Evolutionary conservation across 768 basidiomycete species (phyloP).

Genomic region (Pulveroboletus sp.): DNA sequence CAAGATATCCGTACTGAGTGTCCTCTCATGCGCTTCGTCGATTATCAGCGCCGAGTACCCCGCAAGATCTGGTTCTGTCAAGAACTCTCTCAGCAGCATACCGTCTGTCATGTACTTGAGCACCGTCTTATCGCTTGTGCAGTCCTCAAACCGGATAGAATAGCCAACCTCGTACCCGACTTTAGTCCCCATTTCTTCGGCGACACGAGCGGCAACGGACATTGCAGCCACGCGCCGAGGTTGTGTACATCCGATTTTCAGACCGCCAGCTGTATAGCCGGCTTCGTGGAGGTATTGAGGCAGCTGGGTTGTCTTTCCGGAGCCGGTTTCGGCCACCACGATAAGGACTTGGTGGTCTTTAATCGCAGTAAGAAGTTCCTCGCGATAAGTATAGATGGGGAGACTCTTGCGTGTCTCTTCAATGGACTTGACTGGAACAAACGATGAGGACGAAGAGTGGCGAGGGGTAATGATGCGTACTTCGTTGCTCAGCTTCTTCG

Average conservation of each 20-base stretch:
- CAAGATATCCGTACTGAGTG: constrained; percentile 96
- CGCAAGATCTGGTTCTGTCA: constrained; percentile 95
- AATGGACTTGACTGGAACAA: constrained; percentile 69
- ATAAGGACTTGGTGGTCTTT: constrained; percentile 92
- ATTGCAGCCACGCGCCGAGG: constrained; percentile 98
- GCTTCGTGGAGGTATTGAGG: constrained; percentile 99
- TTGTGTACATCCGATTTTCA: constrained; percentile 89
- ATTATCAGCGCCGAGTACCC: constrained; percentile 95
- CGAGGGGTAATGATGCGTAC: constrained; percentile 41
- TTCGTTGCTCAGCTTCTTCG: constrained; percentile 86
- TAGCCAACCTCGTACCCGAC: constrained; percentile 99
- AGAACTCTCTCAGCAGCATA: constrained; percentile 94
- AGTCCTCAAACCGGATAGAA: constrained; percentile 99
- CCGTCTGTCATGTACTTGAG: constrained; percentile 99
- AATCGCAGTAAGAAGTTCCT: constrained; percentile 86
- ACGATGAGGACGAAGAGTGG: neutral
- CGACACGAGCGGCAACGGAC: constrained; percentile 98
- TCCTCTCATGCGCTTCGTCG: constrained; percentile 98
- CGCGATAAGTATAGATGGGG: constrained; percentile 88
- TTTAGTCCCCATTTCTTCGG: constrained; percentile 97
- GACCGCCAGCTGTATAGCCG: constrained; percentile 84
- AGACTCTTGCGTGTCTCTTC: constrained; percentile 93
- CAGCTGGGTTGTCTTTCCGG: constrained; percentile 97
- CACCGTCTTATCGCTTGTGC: constrained; percentile 98
- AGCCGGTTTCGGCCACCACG: constrained; percentile 97